Conservation (phyloP, 2,329 filamentous ascomycete species). For the Metarhizium robertsii region DNA sequence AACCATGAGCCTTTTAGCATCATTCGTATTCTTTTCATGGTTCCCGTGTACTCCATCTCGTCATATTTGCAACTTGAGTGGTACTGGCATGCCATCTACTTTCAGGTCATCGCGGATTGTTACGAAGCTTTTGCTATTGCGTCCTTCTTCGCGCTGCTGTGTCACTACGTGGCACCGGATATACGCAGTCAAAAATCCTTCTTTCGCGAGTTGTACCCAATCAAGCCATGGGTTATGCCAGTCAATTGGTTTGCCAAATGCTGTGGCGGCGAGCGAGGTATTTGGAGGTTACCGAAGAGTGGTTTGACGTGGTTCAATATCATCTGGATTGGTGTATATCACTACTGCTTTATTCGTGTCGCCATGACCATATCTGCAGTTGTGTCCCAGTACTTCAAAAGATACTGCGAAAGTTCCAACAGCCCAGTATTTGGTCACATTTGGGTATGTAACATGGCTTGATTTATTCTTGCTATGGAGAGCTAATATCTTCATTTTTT, state of each 20-base stretch:
- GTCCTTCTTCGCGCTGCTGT: slow-evolving; percentile 76
- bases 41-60: slow-evolving; percentile 69
- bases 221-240: slow-evolving; percentile 67
- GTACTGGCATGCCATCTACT: slow-evolving; percentile 74
- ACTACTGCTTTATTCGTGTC: slow-evolving; percentile 76
- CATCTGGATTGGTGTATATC: slow-evolving; percentile 73
- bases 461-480: background rate
- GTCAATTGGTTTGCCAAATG: slow-evolving; percentile 61
- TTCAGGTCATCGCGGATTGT: slow-evolving; percentile 70
- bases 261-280: slow-evolving; percentile 59
- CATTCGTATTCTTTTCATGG: slow-evolving; percentile 82
- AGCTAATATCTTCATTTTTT: background rate
- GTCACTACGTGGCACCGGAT: slow-evolving; percentile 68
- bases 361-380: slow-evolving; percentile 73
- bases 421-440: slow-evolving; percentile 73
- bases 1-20: slow-evolving; percentile 41
- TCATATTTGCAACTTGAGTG: slow-evolving; percentile 65
- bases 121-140: slow-evolving; percentile 86
- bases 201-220: slow-evolving; percentile 58
- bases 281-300: slow-evolving; percentile 65
- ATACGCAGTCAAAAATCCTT: slow-evolving; percentile 75
- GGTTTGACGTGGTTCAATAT: slow-evolving; percentile 89
- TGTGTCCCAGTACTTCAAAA: slow-evolving; percentile 55
- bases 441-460: slow-evolving; percentile 51
- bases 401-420: slow-evolving; percentile 72